phyloP scores from a whole-genome alignment of 768 basidiomycete genomes.

The Suillus plorans region DNA sequence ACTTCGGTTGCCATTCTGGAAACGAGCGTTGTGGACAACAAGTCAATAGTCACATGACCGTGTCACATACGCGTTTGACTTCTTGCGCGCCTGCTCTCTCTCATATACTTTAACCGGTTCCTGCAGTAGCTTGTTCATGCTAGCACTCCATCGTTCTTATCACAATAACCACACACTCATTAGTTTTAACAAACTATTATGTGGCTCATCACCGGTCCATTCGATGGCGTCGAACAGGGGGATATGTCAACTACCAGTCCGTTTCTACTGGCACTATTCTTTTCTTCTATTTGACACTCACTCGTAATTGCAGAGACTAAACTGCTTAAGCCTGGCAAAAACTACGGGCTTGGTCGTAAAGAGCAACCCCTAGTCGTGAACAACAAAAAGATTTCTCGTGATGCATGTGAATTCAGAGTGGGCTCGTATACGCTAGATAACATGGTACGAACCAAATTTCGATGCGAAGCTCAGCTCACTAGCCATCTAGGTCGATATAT shows the following conservation, averaged over 20 bases:
- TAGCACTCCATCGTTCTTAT: not conserved
- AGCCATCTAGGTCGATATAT: slow-evolving; percentile 46
- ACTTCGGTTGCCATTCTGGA: not conserved
- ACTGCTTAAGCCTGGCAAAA: slow-evolving; percentile 58
- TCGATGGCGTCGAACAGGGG: slow-evolving; percentile 41
- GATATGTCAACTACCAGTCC: slow-evolving; percentile 42
- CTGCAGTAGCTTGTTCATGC: not conserved
- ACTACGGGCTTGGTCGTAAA: slow-evolving; percentile 59
- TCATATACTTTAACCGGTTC: not conserved
- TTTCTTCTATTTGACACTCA: not conserved
- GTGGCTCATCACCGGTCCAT: slow-evolving; percentile 58
- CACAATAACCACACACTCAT: not conserved
- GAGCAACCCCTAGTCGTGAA: slow-evolving; percentile 50
- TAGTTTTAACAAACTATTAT: slow-evolving; percentile 26
- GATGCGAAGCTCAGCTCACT: not conserved
- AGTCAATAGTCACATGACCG: not conserved
- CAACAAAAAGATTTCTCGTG: slow-evolving; percentile 63
- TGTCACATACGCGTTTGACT: not conserved
- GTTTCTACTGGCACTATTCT: slow-evolving; percentile 13
- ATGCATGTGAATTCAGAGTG: slow-evolving; percentile 60
- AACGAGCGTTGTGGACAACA: not conserved
- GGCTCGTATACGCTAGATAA: slow-evolving; percentile 51
- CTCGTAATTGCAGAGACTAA: slow-evolving; percentile 39
- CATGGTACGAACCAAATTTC: slow-evolving; percentile 44
- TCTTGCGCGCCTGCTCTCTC: slow-evolving; percentile 1